Evolutionary conservation across 495 filamentous ascomycete species (phyloP).

Genomic region (Cercophora newfieldiana): DNA sequence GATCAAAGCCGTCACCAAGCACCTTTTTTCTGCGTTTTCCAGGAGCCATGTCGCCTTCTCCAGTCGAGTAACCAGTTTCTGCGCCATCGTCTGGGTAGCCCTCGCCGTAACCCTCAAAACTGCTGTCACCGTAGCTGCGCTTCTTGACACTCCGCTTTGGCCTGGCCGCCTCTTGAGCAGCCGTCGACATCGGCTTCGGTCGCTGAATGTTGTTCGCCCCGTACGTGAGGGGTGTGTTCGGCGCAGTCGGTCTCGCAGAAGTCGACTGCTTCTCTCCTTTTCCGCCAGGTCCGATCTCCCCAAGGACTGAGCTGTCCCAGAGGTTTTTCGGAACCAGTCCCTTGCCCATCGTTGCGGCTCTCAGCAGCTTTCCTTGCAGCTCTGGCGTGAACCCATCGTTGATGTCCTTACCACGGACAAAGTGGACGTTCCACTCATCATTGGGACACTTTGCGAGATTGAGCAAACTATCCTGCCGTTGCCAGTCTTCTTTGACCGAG

Average conservation of each 20-base stretch:
- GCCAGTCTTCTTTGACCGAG: conserved; percentile 46
- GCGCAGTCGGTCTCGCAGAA: conserved; percentile 45
- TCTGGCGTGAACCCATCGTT: conserved; percentile 47
- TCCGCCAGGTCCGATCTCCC: conserved; percentile 39
- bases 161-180: conserved; percentile 30
- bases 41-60: conserved; percentile 49
- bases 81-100: conserved; percentile 51
- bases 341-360: conserved; percentile 51
- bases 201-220: conserved; percentile 20
- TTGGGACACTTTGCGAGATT: conserved; percentile 52
- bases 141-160: conserved; percentile 51
- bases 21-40: conserved; percentile 60
- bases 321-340: conserved; percentile 46
- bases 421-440: conserved; percentile 55
- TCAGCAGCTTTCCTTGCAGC: conserved; percentile 35
- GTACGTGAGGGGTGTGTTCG: conserved; percentile 43
- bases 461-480: conserved; percentile 38
- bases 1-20: conserved; percentile 33
- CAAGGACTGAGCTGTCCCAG: conserved; percentile 56
- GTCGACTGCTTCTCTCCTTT: conserved; percentile 39
- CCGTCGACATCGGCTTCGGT: conserved; percentile 29
- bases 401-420: conserved; percentile 56
- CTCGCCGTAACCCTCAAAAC: conserved; percentile 59
- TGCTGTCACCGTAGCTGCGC: conserved; percentile 54
- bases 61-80: conserved; percentile 52